These are phyloP conservation scores for Ceratocystis papillata DNA, from an alignment of 2,329 filamentous ascomycete species.

Conservation along the genomic window DNA sequence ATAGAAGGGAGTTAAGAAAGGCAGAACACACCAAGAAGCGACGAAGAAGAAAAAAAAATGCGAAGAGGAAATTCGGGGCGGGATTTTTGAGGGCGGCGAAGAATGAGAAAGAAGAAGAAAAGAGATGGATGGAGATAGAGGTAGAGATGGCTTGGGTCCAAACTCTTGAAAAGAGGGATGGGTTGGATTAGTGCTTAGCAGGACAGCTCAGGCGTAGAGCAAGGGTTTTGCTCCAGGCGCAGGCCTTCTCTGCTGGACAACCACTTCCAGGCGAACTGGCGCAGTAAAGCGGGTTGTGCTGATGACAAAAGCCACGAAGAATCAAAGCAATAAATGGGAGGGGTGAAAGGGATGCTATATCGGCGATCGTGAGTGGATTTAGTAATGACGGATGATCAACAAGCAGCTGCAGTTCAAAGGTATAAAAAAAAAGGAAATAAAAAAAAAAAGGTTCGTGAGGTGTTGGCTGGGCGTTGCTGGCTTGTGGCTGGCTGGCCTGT, in stretches of 20 bases:
- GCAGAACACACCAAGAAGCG: neutral
- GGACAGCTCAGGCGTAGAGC: conserved; percentile 22
- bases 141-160: conserved; percentile 5
- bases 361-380: too few relatives aligned
- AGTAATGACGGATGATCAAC: too few relatives aligned
- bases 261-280: neutral
- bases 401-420: too few relatives aligned
- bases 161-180: conserved; percentile 9
- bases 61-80: neutral
- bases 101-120: conserved; percentile 8
- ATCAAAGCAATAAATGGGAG: neutral
- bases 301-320: conserved; percentile 10
- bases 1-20: neutral
- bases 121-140: conserved; percentile 1
- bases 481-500: too few relatives aligned
- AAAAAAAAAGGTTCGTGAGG: neutral
- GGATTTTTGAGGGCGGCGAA: neutral
- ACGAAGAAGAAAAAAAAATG: neutral
- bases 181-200: conserved; percentile 11
- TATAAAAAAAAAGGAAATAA: too few relatives aligned
- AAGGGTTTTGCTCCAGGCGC: conserved; percentile 21
- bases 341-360: too few relatives aligned
- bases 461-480: neutral
- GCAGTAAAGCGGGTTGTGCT: neutral
- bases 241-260: conserved; percentile 16